Conservation (phyloP, 2,329 filamentous ascomycete species). For the Penicillium sp. region DNA sequence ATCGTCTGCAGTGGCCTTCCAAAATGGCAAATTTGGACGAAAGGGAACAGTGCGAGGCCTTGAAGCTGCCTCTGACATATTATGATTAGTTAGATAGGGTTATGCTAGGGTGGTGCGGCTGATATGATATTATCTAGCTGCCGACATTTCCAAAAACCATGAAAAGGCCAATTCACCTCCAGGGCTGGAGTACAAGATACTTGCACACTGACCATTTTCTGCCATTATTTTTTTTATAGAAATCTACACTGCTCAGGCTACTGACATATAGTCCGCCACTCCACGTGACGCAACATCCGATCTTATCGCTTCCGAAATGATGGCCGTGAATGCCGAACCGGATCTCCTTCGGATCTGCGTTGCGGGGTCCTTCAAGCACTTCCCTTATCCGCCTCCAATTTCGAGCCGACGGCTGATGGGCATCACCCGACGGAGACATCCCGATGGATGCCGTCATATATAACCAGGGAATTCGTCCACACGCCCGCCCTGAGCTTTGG, state of each 20-base stretch:
- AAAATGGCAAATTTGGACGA: slow-evolving; percentile 19
- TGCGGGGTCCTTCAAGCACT: slow-evolving; percentile 1
- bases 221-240: too few species aligned
- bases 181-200: too few species aligned
- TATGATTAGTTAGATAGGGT: slow-evolving; percentile 14
- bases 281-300: slow-evolving; percentile 15
- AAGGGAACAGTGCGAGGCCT: slow-evolving; percentile 15
- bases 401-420: background rate
- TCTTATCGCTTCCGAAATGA: slow-evolving; percentile 18
- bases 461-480: background rate
- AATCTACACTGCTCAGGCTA: background rate
- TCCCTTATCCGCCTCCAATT: background rate
- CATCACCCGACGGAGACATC: slow-evolving; percentile 1
- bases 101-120: background rate
- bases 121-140: too few species aligned
- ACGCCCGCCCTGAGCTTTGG: background rate
- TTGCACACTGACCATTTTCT: too few species aligned
- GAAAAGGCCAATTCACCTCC: too few species aligned
- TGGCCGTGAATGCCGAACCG: background rate
- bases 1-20: slow-evolving; percentile 23
- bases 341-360: slow-evolving; percentile 1
- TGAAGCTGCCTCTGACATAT: slow-evolving; percentile 17
- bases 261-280: slow-evolving; percentile 17
- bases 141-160: too few species aligned
- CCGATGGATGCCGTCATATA: slow-evolving; percentile 1